Percentiles rank a stretch among this genome's conserved stretches.
Evolutionary conservation across 2,329 filamentous ascomycete genomes (phyloP).

Genomic region (Magnaporthales sp.): DNA sequence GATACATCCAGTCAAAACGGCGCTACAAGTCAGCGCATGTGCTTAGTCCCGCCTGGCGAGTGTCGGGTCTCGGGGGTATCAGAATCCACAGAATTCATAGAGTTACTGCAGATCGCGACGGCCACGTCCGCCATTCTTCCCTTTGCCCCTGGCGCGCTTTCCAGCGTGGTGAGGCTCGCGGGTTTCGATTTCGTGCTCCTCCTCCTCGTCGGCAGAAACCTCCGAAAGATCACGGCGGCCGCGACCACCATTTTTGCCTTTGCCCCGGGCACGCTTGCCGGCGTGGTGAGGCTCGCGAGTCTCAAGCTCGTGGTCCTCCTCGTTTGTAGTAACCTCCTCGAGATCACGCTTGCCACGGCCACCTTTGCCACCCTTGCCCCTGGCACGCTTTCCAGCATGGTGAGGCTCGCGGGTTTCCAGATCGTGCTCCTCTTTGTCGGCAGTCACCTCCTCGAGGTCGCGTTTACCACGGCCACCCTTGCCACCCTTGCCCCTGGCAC

Average conservation of each 20-base stretch:
- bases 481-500: slow-evolving; percentile 9
- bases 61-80: background rate
- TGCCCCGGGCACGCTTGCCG: slow-evolving; percentile 11
- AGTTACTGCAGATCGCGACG: background rate
- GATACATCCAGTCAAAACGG: background rate
- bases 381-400: slow-evolving; percentile 13
- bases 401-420: slow-evolving; percentile 8
- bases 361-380: slow-evolving; percentile 7
- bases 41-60: no score
- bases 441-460: background rate
- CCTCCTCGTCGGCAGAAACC: background rate
- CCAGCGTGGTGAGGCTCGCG: slow-evolving; percentile 16
- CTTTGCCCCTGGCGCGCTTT: slow-evolving; percentile 13
- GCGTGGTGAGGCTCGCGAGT: slow-evolving; percentile 12
- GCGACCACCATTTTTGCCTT: background rate
- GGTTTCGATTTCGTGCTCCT: slow-evolving; percentile 8
- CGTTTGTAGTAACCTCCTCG: background rate
- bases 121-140: background rate
- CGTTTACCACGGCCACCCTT: slow-evolving; percentile 9
- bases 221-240: slow-evolving; percentile 4
- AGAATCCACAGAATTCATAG: background rate
- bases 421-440: background rate
- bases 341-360: slow-evolving; percentile 6
- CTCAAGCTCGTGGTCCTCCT: background rate
- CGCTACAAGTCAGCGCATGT: background rate